phyloP scores from a whole-genome alignment of 202 grass and related monocot genomes.

The Musa balbisiana region DNA sequence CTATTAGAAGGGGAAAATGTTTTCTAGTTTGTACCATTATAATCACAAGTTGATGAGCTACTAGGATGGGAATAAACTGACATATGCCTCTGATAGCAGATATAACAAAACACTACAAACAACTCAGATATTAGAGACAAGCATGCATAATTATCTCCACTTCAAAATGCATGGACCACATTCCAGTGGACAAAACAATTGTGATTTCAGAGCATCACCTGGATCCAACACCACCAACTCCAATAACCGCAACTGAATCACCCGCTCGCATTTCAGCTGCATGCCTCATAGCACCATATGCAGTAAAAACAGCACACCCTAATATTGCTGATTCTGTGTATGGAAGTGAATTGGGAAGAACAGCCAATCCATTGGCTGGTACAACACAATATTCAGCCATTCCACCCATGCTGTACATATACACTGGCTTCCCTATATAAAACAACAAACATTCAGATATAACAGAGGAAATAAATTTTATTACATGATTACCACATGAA shows the following conservation, averaged over 20 bases:
- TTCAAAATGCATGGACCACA: not conserved
- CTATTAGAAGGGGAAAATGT: not conserved
- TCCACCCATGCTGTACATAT: conserved; percentile 98
- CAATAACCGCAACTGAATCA: conserved; percentile 93
- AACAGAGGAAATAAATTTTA: not conserved
- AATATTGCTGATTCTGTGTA: conserved; percentile 91
- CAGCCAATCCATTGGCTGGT: conserved; percentile 75
- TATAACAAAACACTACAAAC: not conserved
- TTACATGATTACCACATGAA: not conserved
- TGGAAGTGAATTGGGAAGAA: conserved; percentile 65
- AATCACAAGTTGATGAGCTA: not conserved
- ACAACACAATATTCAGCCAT: conserved; percentile 93
- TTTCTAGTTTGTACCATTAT: not conserved
- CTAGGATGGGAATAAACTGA: not conserved
- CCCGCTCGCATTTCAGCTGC: conserved; percentile 83
- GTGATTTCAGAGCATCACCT: conserved; percentile 35
- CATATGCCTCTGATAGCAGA: not conserved
- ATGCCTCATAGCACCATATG: conserved; percentile 83
- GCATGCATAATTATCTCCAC: not conserved
- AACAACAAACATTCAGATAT: not conserved
- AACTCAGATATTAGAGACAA: not conserved
- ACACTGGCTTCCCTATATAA: conserved; percentile 68
- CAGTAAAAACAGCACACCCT: conserved; percentile 92
- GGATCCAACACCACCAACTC: conserved; percentile 93
- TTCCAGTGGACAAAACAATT: not conserved